Conservation (phyloP, 2,329 filamentous ascomycete species). For the Colletotrichum australisinense region DNA sequence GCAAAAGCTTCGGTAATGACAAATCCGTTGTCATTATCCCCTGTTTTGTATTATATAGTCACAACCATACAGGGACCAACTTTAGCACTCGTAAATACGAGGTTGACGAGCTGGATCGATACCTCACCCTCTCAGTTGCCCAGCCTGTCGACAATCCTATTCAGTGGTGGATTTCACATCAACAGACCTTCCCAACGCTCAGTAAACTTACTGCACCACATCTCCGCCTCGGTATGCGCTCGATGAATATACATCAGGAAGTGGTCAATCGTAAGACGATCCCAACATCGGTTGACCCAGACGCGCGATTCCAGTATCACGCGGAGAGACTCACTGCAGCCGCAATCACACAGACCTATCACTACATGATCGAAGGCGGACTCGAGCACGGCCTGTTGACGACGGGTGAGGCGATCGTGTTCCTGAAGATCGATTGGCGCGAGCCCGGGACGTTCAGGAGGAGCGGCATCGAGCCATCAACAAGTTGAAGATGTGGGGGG, state of each 20-base stretch:
- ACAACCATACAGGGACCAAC: no score
- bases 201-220: conserved; percentile 56
- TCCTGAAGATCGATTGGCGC: conserved; percentile 49
- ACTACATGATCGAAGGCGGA: conserved; percentile 60
- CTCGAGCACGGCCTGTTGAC: conserved; percentile 55
- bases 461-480: conserved; percentile 32
- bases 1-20: no score
- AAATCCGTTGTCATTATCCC: no score
- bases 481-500: conserved; percentile 36
- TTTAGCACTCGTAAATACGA: no score
- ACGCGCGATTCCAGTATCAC: conserved; percentile 47
- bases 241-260: conserved; percentile 53
- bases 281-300: conserved; percentile 41
- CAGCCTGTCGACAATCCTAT: no score
- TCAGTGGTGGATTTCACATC: no score
- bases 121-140: no score
- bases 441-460: conserved; percentile 43
- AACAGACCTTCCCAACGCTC: no score
- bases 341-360: conserved; percentile 59
- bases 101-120: no score
- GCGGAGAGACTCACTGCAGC: conserved; percentile 52
- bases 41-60: no score
- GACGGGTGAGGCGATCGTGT: conserved; percentile 56
- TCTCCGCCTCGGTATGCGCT: conserved; percentile 53
- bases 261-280: conserved; percentile 44